These are phyloP conservation scores for Candida adriatica DNA, from an alignment of 805 yeast species.

Conservation along the genomic window DNA sequence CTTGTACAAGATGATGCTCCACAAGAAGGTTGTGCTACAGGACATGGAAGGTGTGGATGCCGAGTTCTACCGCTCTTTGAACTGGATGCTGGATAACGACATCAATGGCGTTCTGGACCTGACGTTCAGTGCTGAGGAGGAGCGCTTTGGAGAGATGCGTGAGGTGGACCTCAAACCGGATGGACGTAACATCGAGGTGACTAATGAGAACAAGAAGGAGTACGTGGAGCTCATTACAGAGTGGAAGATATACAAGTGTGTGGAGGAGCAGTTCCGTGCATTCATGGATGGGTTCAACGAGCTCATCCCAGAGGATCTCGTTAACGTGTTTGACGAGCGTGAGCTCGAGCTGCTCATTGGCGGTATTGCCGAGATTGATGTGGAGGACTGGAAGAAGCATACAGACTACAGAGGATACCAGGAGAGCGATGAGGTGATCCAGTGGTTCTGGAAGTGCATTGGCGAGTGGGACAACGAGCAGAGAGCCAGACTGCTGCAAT, in stretches of 20 bases:
- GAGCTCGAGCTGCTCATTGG: constrained; percentile 95
- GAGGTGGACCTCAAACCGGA: constrained; percentile 84
- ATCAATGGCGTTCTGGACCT: constrained; percentile 82
- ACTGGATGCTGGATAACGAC: constrained; percentile 94
- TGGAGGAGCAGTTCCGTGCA: constrained; percentile 93
- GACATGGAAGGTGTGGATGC: constrained; percentile 99
- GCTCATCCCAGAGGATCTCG: constrained; percentile 92
- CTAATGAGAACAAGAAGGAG: constrained; percentile 91
- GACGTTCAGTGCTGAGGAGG: constrained; percentile 86
- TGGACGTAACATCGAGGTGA: constrained; percentile 86
- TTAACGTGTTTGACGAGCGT: constrained; percentile 95
- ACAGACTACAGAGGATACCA: constrained; percentile 98
- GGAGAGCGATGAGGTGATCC: constrained; percentile 91
- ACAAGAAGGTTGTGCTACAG: constrained; percentile 87
- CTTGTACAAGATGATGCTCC: constrained; percentile 93
- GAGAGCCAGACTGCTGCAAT: constrained; percentile 89
- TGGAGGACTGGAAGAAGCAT: constrained; percentile 98
- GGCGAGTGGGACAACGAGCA: constrained; percentile 95
- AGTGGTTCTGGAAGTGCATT: constrained; percentile 98
- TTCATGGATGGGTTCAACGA: constrained; percentile 97
- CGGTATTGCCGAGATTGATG: constrained; percentile 96
- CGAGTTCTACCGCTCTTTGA: constrained; percentile 88
- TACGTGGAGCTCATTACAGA: constrained; percentile 92
- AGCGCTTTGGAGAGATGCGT: constrained; percentile 88
- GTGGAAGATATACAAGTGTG: constrained; percentile 91